Percentiles rank a stretch among this genome's conserved stretches.
These are phyloP conservation scores for Sporothrix variecibatus DNA, from an alignment of 2,329 filamentous ascomycete genomes.

Conservation along the genomic window DNA sequence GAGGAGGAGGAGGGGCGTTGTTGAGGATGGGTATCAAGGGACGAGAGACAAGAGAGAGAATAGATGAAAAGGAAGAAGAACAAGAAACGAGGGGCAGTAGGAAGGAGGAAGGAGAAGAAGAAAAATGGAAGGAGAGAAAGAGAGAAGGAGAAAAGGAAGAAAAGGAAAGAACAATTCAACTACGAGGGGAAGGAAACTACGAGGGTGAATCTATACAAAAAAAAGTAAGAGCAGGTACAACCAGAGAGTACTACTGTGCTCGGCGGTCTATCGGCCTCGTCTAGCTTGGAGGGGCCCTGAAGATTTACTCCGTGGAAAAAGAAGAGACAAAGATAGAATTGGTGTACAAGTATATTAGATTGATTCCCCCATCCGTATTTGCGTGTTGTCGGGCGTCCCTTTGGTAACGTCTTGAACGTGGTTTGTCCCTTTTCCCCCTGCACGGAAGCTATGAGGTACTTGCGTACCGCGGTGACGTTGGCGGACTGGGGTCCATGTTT, in stretches of 20 bases:
- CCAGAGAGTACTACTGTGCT: not conserved
- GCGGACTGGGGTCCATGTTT: not conserved
- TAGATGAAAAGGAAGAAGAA: not conserved
- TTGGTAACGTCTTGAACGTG: not conserved
- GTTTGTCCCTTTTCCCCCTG: not conserved
- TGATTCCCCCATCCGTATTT: not conserved
- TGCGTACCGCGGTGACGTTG: conserved; percentile 13
- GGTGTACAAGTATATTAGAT: not conserved
- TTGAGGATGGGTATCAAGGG: not conserved
- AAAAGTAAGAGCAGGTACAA: not conserved
- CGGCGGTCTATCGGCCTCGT: conserved; percentile 15
- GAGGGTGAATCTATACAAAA: not conserved
- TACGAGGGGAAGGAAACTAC: conserved; percentile 8
- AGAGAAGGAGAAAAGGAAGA: not conserved
- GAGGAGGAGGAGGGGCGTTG: not conserved
- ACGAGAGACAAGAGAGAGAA: not conserved
- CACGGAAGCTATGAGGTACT: conserved; percentile 8
- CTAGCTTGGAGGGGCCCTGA: conserved; percentile 5
- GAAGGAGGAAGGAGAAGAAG: not conserved
- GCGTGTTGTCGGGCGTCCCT: no score
- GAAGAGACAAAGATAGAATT: not conserved
- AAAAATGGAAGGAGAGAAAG: not conserved
- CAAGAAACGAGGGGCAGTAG: conserved; percentile 17
- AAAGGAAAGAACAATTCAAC: not conserved
- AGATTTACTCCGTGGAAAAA: not conserved